Evolutionary conservation across 345 rosid species (phyloP).

Genomic region (Cardamine resedifolia): DNA sequence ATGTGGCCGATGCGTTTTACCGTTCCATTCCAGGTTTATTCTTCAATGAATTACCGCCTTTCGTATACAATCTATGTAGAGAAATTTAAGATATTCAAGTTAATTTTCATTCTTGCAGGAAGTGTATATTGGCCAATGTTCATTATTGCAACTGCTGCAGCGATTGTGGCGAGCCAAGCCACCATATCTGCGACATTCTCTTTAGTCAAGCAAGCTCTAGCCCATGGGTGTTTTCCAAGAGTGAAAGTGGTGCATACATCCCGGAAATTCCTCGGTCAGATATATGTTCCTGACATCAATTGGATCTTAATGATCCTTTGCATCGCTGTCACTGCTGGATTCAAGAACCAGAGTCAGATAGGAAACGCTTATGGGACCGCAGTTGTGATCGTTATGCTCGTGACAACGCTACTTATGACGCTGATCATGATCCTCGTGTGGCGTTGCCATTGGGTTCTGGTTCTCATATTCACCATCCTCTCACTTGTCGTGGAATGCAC

Average conservation of each 20-base stretch:
- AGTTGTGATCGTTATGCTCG: conserved; percentile 86
- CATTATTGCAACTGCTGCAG: conserved; percentile 69
- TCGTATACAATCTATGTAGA: background rate
- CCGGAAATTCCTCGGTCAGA: conserved; percentile 74
- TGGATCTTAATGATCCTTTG: conserved; percentile 85
- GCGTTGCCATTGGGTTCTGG: conserved; percentile 64
- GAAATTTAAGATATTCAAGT: background rate
- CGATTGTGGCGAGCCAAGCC: conserved; percentile 86
- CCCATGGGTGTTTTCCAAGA: conserved; percentile 83
- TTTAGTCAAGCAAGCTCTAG: conserved; percentile 83
- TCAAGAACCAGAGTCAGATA: conserved; percentile 78
- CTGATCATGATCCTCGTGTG: conserved; percentile 87
- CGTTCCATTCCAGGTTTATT: conserved; percentile 63
- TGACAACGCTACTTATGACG: conserved; percentile 68
- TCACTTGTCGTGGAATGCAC: conserved; percentile 79
- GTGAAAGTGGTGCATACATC: conserved; percentile 91
- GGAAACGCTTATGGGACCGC: conserved; percentile 92
- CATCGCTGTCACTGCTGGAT: conserved; percentile 65
- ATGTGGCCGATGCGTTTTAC: conserved; percentile 64
- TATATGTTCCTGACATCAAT: conserved; percentile 86
- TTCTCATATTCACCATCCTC: conserved; percentile 57
- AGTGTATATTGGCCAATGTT: conserved; percentile 82
- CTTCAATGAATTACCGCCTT: background rate
- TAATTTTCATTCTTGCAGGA: conserved; percentile 13
- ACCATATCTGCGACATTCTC: conserved; percentile 90